These are phyloP conservation scores for Prunus mume DNA, from an alignment of 306 rosid species.

Conservation along the genomic window DNA sequence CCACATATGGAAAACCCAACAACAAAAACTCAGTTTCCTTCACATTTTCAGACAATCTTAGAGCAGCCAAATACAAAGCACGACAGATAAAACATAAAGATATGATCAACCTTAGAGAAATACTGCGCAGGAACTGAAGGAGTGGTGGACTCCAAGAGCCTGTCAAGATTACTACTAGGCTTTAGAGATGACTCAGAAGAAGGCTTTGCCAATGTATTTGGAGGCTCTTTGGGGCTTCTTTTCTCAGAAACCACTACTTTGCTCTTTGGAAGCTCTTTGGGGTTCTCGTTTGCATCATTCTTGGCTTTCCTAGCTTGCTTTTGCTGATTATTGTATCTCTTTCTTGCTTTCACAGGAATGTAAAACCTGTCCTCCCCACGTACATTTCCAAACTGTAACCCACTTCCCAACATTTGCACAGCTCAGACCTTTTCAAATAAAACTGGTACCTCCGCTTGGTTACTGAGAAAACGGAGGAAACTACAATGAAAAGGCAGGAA, in stretches of 20 bases:
- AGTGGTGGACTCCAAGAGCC: slow-evolving; percentile 62
- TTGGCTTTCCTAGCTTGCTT: slow-evolving; percentile 52
- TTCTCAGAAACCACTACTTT: slow-evolving; percentile 36
- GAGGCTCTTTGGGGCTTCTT: slow-evolving; percentile 25
- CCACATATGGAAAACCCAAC: slow-evolving; percentile 10
- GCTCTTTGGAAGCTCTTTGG: slow-evolving; percentile 35
- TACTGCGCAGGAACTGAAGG: slow-evolving; percentile 74
- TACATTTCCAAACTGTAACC: slow-evolving; percentile 50
- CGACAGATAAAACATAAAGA: background rate
- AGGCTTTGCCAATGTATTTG: slow-evolving; percentile 26
- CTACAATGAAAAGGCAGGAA: background rate
- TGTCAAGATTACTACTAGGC: slow-evolving; percentile 53
- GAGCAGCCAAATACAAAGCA: background rate
- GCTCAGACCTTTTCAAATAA: slow-evolving; percentile 13
- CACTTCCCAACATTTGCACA: slow-evolving; percentile 62
- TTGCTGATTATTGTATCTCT: slow-evolving; percentile 52
- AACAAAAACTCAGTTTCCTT: background rate
- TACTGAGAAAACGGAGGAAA: slow-evolving; percentile 30
- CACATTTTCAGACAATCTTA: background rate
- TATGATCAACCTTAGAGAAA: slow-evolving; percentile 72
- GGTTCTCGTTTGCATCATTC: slow-evolving; percentile 41
- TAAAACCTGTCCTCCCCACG: slow-evolving; percentile 62
- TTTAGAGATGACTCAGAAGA: slow-evolving; percentile 28
- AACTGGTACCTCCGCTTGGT: slow-evolving; percentile 16
- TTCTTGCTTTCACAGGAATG: slow-evolving; percentile 65